Base-by-base conservation (phyloP, 129 eudicot species). In the Tanacetum coccineum region DNA sequence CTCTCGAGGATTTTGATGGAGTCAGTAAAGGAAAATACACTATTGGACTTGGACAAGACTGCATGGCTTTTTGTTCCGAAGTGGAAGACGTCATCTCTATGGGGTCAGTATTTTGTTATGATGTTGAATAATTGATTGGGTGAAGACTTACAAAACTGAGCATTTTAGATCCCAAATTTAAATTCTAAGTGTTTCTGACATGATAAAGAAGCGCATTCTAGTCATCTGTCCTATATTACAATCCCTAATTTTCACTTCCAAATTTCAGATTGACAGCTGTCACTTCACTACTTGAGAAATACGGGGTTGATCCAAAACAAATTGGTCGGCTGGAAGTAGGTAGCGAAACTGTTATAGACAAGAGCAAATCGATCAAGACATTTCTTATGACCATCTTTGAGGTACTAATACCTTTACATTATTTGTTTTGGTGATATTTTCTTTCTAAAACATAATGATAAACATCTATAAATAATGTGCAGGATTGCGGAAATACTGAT, bases 51-150 rank as follows among this genome's bases (percentile, higher is more conserved):
- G 98, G 98, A 53, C 98, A 93, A 73, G 98, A 93, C 74, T 88
- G 96, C 89, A 93, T 93, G 98, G 96, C 83, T 48, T 93, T 88
- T 77, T 93, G 98, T 71, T 79, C 91, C 12, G 98, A 93, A 75
- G 98, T 93, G 39, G 98, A 93, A 93, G 98, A 92, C 78, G 96
- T 92, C 65, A 92, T 92, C 81, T 92, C 98, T 44, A 92, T 88
- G 98, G 88, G 98, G 98, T 92, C 75, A 11, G 66, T 30, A 66
- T 55, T 61, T 40, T 13, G n/a, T 9, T 3, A 15, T 53, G 25
- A 18, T 53, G 21, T n/a, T 53, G 17, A 13, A 48, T 48, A 11
- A 11, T 13, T 48, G 9, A 15, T 53, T 53, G 6, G 21, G 18
- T 53, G 54, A 5, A 49, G 17, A 3, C 3, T 49, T 6, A 14